phyloP scores from a whole-genome alignment of 2,329 filamentous ascomycete species.

The Pseudogymnoascus sp. region DNA sequence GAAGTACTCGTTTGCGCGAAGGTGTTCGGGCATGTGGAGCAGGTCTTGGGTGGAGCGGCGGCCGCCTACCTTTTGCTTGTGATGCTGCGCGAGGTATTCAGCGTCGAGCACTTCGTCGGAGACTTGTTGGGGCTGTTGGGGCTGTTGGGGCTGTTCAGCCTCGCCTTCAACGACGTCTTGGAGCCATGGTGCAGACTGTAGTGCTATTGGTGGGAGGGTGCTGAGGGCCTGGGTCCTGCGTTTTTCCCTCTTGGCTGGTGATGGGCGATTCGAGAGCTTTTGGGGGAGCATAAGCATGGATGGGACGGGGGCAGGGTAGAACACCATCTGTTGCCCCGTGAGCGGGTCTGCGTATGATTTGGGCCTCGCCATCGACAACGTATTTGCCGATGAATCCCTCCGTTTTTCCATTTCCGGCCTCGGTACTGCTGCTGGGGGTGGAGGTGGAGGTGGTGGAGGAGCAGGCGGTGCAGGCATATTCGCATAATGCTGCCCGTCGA shows the following conservation, averaged over 20 bases:
- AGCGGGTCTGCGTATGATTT: constrained; percentile 54
- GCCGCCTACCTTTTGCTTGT: constrained; percentile 22
- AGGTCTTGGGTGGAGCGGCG: constrained; percentile 28
- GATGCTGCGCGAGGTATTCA: constrained; percentile 27
- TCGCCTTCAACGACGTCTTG: constrained; percentile 25
- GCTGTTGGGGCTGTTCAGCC: constrained; percentile 13
- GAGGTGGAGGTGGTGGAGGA: constrained; percentile 8
- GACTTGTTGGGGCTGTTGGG: constrained; percentile 11
- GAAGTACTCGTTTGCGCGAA: constrained; percentile 88
- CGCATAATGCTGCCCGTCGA: constrained; percentile 67
- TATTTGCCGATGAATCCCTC: constrained; percentile 13
- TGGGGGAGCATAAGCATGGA: constrained; percentile 88
- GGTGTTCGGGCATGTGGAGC: constrained; percentile 64
- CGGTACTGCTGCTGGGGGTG: constrained; percentile 12
- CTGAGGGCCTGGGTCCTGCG: constrained; percentile 66
- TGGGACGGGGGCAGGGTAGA: constrained; percentile 90
- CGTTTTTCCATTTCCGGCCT: constrained; percentile 11
- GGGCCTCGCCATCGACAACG: constrained; percentile 28
- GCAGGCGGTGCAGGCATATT: constrained; percentile 10
- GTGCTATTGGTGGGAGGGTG: constrained; percentile 43
- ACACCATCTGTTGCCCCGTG: constrained; percentile 76
- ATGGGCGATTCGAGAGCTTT: constrained; percentile 67
- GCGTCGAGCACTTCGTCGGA: constrained; percentile 20
- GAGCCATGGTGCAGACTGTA: constrained; percentile 31
- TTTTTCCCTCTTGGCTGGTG: constrained; percentile 54